A percentile compares a stretch with the other conserved stretches of the same genome.
Evolutionary conservation across 306 rosid genomes (phyloP).

Genomic region (Acmispon strigosus): DNA sequence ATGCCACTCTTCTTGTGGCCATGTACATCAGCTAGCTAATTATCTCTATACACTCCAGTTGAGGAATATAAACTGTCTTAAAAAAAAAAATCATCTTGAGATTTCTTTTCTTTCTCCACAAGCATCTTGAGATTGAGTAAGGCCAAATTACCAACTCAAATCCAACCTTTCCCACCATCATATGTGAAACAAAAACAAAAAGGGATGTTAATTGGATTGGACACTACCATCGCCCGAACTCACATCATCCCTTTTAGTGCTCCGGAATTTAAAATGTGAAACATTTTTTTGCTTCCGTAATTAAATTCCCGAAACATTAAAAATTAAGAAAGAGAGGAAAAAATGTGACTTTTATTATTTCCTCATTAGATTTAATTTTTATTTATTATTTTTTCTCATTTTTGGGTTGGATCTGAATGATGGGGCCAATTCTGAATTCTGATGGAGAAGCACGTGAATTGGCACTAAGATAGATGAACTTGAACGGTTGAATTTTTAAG

Average conservation of each 20-base stretch:
- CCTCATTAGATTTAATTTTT: neutral
- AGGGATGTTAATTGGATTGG: no score
- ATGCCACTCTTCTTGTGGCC: conserved; percentile 46
- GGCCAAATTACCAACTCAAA: no score
- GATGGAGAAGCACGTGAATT: conserved; percentile 30
- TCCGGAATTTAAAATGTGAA: no score
- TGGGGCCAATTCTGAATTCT: neutral
- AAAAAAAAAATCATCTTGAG: neutral
- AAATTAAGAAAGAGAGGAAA: neutral
- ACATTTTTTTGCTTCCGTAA: no score
- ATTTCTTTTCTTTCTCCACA: no score
- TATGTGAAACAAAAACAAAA: neutral
- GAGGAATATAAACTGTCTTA: conserved; percentile 6
- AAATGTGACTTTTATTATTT: neutral
- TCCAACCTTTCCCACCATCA: neutral
- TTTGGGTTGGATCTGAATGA: neutral
- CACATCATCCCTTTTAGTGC: no score
- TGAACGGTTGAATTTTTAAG: conserved; percentile 66
- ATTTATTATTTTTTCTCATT: neutral
- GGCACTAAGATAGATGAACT: conserved; percentile 53
- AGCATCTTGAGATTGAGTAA: no score
- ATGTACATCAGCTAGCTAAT: conserved; percentile 46
- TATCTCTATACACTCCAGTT: conserved; percentile 20
- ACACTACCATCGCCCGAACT: no score
- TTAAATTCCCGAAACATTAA: no score